These are phyloP conservation scores for Backusella tarrabulga DNA, from an alignment of 192 early-diverging fungal genomes.

Conservation along the genomic window DNA sequence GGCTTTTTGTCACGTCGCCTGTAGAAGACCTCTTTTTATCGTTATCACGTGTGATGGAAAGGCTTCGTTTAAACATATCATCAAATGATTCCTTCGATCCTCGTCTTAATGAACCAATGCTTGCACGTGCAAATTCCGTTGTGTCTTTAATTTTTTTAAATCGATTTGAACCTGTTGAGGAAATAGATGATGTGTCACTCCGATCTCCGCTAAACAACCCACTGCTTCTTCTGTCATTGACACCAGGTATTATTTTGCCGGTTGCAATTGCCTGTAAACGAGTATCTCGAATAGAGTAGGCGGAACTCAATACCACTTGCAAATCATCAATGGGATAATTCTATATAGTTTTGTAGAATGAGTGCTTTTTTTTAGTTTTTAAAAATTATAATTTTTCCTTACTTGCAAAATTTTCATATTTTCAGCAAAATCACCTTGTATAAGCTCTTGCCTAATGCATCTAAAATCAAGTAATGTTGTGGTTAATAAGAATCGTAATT, in stretches of 20 bases:
- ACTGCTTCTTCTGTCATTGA: constrained; percentile 27
- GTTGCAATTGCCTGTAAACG: constrained; percentile 10
- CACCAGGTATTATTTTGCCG: constrained; percentile 25
- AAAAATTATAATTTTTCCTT: not conserved
- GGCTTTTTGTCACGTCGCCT: constrained; percentile 6
- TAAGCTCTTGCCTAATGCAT: constrained; percentile 52
- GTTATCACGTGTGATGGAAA: constrained; percentile 8
- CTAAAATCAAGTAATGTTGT: constrained; percentile 25
- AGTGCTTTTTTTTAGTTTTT: not conserved
- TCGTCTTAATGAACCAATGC: constrained; percentile 24
- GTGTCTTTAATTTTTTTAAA: constrained; percentile 25
- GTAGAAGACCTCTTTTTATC: constrained; percentile 15
- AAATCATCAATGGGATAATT: constrained; percentile 58
- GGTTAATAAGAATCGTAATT: not conserved
- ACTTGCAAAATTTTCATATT: constrained; percentile 63
- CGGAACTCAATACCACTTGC: constrained; percentile 26
- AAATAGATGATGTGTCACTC: constrained; percentile 30
- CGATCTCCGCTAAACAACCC: constrained; percentile 21
- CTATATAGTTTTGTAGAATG: constrained; percentile 31
- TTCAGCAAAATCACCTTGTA: constrained; percentile 59
- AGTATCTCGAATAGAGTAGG: constrained; percentile 27
- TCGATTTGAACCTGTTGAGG: constrained; percentile 19
- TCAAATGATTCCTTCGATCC: constrained; percentile 32
- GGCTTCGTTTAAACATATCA: constrained; percentile 23
- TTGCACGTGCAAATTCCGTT: constrained; percentile 28